Base-by-base conservation (phyloP, 2,329 filamentous ascomycete species). In the Trichothecium sympodiale region DNA sequence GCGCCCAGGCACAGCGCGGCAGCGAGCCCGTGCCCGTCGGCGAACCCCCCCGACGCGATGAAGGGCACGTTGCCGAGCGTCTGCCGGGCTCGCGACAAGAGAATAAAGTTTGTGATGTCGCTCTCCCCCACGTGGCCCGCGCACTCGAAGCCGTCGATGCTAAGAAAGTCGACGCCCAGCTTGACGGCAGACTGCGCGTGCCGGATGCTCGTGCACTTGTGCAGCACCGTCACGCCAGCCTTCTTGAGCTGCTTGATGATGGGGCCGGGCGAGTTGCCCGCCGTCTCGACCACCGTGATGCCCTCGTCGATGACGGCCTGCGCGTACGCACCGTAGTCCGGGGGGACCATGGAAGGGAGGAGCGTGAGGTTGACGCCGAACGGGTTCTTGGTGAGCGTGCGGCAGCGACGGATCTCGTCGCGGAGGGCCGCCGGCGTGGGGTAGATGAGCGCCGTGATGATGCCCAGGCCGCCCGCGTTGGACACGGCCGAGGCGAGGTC, bases 131-230 rank as follows among this genome's bases (percentile, higher is more conserved):
- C 84, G 65, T 91, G 84, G 46, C 72, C 91, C 30, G 87, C 91
- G 63, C 91, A 98, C 61, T 98, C 91, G 55, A 98, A 96, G 30
- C 91, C 91, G 55, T 98, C 91, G 49, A 98, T 96, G 46, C 81
- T 88, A 39, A 98, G 65, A 62, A 98, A 96, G 60, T 98, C 91
- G 4, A 95, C 91, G 43, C 91, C 91, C 28, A 96, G 77, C 62
- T 94, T 94, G 40, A 94, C 73, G 33, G 91, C 91, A 45, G 82
- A 87, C 58, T 86, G 76, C 15, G 91, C 91, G 56, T 98, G 91
- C 37, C 87, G 71, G 62, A 98, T 94, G 5, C 86, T 93, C 8
- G 91, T 98, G 69, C 91, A 96, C 66, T 98, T 98, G 74, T 98
- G 91, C 38, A 98, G 67, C 48, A 98, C 78, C 38, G 74, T 89